Base-by-base conservation (phyloP, 2,329 filamentous ascomycete genomes). In the Camptophora hylomeconis region DNA sequence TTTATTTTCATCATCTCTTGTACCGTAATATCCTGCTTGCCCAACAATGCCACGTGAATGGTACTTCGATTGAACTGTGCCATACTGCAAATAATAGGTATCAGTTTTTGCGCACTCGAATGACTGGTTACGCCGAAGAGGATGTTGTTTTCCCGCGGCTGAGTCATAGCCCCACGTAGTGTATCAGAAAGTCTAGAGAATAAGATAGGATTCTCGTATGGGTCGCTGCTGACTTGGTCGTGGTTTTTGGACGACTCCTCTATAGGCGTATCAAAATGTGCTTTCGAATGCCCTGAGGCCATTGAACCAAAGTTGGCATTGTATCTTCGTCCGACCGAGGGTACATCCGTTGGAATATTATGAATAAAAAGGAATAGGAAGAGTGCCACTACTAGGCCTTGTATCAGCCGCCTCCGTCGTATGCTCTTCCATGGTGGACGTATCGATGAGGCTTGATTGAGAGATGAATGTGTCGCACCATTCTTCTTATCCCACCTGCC, bases 21-120 rank as follows among this genome's bases (percentile, higher is more conserved):
- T 28, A 92, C 53, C 0, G 69, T 58, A 28, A 93, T 67, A 8
- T 75, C 68, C 35, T 75, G 77, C 35, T 77, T 67, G 27, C 84
- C 78, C 57, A 92, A 67, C 3, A 95, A 56, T 0, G 72, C 77
- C 48, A 92, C 77, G 50, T 95, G 87, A 6, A 94, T 83, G 38
- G 73, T 67, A 46, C 73, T 92, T 34, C 68, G 63, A 32, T 69
- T 64, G 52, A 74, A 67, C 13, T 53, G 52, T 5, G 75, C 75
- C 86, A 94, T 94, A 44, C 81, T 71, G 52, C 89, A 95, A 5
- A 86, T 82, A 48, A 93, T 62, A 1, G 84, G 83, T 17, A 93
- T 58, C 30, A 94, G 51, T 17, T 69, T 67, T 0, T 80, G 68
- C 10, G 75, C 72, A 47, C 81, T 89, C 50, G 69, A 69, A 28